Base-by-base conservation (phyloP, 306 rosid genomes). In the Vachellia pachyceras region DNA sequence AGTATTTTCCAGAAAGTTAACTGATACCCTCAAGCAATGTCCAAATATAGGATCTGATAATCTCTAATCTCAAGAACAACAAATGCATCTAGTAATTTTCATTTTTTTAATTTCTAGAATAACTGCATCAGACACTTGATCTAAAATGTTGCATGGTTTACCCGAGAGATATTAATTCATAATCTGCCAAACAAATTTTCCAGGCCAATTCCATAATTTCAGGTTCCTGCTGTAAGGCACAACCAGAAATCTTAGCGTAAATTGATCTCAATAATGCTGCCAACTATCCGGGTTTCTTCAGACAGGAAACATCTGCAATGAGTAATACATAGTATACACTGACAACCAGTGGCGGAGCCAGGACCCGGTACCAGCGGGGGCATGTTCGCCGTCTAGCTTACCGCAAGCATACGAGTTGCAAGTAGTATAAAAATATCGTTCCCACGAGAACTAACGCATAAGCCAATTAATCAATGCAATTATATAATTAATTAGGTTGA, bases 271-370 rank as follows among this genome's bases (percentile, higher is more conserved):
- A 95, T 90, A 84, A 89, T 93, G 80, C 90, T 75, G 52, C 96
- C 95, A 46, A 95, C 86, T 57, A 76, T 80, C 82, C 33, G 88
- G 42, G 97, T 86, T 87, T 95, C 92, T 69, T 89, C 93, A 66
- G 99, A 91, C 36, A 95, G 91, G 87, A 93, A 95, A 86, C 99
- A 95, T 89, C 98, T 93, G 90, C 84, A 85, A 84, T 69, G 69
- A 72, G 69, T 57, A 83, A 57, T 80, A 46, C 42, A 75, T 71
- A 81, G n/a, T n/a, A 49, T 73, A 46, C 47, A 68, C 23, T 3
- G 68, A 72, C 78, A 81, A 52, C 40, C 57, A n/a, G n/a, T n/a
- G n/a, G n/a, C n/a, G n/a, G n/a, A n/a, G n/a, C n/a, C n/a, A n/a
- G n/a, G n/a, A n/a, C n/a, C n/a, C n/a, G n/a, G n/a, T n/a, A n/a